A percentile compares a stretch with the other conserved stretches of the same genome.
Evolutionary conservation across 495 filamentous ascomycete genomes (phyloP).

Genomic region (Penicillium atrosanguineum): DNA sequence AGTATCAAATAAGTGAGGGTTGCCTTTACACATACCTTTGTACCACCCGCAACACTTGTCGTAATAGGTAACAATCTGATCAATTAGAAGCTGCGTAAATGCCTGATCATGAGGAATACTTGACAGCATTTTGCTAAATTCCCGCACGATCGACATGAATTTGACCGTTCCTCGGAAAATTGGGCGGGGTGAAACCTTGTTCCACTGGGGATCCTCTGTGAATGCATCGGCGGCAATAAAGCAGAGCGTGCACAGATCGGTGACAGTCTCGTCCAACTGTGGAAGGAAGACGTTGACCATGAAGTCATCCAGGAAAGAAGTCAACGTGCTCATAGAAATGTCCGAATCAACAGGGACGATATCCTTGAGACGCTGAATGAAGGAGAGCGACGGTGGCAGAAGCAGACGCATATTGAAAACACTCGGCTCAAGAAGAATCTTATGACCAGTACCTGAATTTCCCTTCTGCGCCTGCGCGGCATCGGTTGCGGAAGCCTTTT

Average conservation of each 20-base stretch:
- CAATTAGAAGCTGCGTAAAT: conserved; percentile 87
- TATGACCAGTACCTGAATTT: conserved; percentile 68
- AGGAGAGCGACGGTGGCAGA: conserved; percentile 88
- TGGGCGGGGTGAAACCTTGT: conserved; percentile 68
- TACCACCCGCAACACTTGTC: conserved; percentile 91
- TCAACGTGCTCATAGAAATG: conserved; percentile 81
- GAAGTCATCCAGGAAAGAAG: conserved; percentile 97
- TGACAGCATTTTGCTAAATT: conserved; percentile 92
- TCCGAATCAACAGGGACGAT: conserved; percentile 85
- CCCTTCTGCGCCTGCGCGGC: conserved; percentile 35
- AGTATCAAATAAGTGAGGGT: background rate
- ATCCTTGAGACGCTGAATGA: conserved; percentile 84
- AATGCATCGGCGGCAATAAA: conserved; percentile 86
- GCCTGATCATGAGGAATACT: conserved; percentile 95
- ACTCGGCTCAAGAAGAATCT: conserved; percentile 88
- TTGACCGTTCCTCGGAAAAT: conserved; percentile 91
- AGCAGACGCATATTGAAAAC: conserved; percentile 97
- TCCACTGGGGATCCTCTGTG: conserved; percentile 82
- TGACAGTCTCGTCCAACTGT: conserved; percentile 91
- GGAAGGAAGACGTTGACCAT: conserved; percentile 97
- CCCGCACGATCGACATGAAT: conserved; percentile 81
- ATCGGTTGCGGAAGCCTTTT: conserved; percentile 36
- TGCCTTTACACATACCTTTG: conserved; percentile 50
- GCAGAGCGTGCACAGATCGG: conserved; percentile 78
- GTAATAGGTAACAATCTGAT: conserved; percentile 85